Conservation (phyloP, 208 protist species). For the Crithidia bombi region DNA sequence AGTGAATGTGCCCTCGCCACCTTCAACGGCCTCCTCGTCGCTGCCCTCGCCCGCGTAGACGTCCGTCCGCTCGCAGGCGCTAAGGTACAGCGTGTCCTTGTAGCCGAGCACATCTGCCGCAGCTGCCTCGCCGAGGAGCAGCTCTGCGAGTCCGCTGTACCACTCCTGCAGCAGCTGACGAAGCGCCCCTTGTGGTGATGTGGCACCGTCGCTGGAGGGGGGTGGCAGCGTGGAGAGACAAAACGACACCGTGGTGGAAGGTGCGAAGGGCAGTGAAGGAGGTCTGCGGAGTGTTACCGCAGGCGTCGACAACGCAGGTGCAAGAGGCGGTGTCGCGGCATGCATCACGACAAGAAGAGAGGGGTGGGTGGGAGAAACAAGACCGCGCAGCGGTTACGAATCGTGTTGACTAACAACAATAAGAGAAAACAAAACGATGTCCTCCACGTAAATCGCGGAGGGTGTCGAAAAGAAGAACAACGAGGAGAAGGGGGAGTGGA, state of each 20-base stretch:
- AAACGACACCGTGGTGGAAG: not conserved
- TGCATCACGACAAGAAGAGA: constrained; percentile 6
- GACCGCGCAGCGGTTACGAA: not conserved
- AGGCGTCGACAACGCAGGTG: not conserved
- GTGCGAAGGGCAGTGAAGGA: not conserved
- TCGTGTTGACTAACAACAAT: not conserved
- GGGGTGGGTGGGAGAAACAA: not conserved
- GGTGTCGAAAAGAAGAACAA: not conserved
- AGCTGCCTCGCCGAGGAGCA: constrained; percentile 26
- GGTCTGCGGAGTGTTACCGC: not conserved
- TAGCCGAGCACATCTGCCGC: constrained; percentile 31
- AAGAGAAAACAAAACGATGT: constrained; percentile 14
- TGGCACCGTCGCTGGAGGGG: not conserved
- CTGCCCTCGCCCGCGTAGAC: not conserved
- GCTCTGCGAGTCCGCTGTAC: constrained; percentile 24
- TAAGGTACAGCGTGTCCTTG: not conserved
- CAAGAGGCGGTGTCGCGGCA: not conserved
- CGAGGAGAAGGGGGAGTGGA: no score
- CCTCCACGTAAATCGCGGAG: no score
- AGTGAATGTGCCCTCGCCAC: not conserved
- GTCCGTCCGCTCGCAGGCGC: not conserved
- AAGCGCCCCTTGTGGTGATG: not conserved
- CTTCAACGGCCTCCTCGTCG: not conserved
- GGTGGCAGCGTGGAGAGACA: not conserved
- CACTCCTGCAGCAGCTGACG: constrained; percentile 24